Evolutionary conservation across 768 basidiomycete species (phyloP), one percentile per base, ranked within the genome.

Genomic region (Leccinum broughii): DNA sequence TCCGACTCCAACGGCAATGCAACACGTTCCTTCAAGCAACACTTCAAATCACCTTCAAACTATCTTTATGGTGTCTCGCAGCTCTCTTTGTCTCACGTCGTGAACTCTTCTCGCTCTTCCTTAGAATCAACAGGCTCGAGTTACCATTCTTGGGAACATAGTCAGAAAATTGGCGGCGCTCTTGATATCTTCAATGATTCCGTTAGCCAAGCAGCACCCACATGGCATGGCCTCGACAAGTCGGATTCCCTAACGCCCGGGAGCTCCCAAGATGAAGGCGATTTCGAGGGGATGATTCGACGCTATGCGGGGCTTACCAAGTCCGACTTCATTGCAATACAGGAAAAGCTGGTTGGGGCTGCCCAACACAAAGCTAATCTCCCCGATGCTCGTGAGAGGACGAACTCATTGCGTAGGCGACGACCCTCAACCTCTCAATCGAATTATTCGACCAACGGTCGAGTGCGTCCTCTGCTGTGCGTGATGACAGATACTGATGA

Each of bases 341-440:
- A 94, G 66, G 86, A 90, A 52, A 90, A 84, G 72, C 78, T 94
- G 48, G 81, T 93, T n/a, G 77, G 76, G 51, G 85, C 84, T 28
- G 86, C 84, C 3, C 72, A 81, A 48, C 77, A 83, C 30, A 89
- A 85, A 69, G 81, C 81, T 46, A 77, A 77, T 15, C 81, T 78
- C 54, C 80, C 83, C 9, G 87, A 89, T 62, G 70, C 78, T 41
- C 84, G 84, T 11, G 84, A 85, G 65, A 84, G 90, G 51, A 77
- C 82, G 0, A 85, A 84, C 55, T 92, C 90, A n/a, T 77, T 90
- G 64, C 81, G 90, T 58, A 84, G 85, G 62, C 82, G 92, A 54
- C 80, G 90, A 41, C 90, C 89, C 11, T 92, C 90, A 1, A 90
- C 88, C 14, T 90, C 91, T n/a, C 90, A 92, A 72, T 89, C 90